These are phyloP conservation scores for Evansstolkia leycettana DNA, from an alignment of 495 filamentous ascomycete genomes.

Conservation along the genomic window DNA sequence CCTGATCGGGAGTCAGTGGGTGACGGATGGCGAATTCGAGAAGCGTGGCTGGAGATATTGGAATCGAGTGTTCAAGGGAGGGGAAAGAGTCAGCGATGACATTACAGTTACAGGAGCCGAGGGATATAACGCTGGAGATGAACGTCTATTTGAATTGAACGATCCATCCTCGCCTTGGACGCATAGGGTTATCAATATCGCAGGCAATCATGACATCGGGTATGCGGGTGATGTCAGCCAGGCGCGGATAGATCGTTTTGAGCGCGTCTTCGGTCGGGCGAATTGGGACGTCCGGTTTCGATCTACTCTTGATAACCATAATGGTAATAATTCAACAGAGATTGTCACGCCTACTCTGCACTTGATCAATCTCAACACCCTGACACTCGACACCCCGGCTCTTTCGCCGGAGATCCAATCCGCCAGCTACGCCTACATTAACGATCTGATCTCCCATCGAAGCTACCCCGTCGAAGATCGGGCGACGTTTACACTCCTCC, in stretches of 20 bases:
- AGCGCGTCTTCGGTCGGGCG: constrained; percentile 65
- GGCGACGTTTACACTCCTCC: constrained; percentile 61
- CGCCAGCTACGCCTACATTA: constrained; percentile 65
- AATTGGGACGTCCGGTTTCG: constrained; percentile 81
- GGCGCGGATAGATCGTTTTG: constrained; percentile 63
- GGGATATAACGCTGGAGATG: constrained; percentile 13
- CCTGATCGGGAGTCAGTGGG: constrained; percentile 93
- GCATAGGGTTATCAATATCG: constrained; percentile 70
- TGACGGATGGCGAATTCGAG: constrained; percentile 71
- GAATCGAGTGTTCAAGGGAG: constrained; percentile 63
- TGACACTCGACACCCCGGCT: constrained; percentile 83
- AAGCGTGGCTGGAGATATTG: constrained; percentile 63
- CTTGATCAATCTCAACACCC: constrained; percentile 75
- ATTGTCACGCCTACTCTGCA: constrained; percentile 42
- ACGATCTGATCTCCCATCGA: constrained; percentile 49
- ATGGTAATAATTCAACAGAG: constrained; percentile 12
- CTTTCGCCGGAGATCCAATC: constrained; percentile 49
- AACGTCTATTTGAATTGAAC: constrained; percentile 26
- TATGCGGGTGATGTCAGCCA: constrained; percentile 81
- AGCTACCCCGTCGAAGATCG: constrained; percentile 53
- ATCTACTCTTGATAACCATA: constrained; percentile 23
- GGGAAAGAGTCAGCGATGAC: constrained; percentile 54
- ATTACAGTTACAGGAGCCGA: constrained; percentile 23
- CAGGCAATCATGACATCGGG: constrained; percentile 91
- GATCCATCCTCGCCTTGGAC: constrained; percentile 51